A percentile compares a stretch with the other conserved stretches of the same genome.
Evolutionary conservation across 2,329 filamentous ascomycete genomes (phyloP).

Genomic region (Samsoniella hepiali): DNA sequence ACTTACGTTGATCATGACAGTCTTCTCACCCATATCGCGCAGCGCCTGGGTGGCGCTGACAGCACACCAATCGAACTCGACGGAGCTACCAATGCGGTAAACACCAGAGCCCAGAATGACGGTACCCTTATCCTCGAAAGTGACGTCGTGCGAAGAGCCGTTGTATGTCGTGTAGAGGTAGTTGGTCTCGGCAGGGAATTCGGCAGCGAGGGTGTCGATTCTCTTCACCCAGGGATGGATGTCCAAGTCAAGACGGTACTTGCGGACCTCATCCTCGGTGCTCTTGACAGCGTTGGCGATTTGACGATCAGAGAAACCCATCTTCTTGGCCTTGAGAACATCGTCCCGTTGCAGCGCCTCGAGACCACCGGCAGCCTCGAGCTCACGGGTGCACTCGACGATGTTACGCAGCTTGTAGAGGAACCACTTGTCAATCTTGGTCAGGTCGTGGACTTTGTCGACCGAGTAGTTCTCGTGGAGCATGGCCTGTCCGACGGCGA

Average conservation of each 20-base stretch:
- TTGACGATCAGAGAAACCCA: constrained; percentile 96
- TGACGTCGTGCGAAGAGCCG: constrained; percentile 86
- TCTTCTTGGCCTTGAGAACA: constrained; percentile 88
- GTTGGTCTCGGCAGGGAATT: constrained; percentile 93
- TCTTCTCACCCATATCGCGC: constrained; percentile 88
- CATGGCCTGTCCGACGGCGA: constrained; percentile 97
- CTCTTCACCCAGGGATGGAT: constrained; percentile 97
- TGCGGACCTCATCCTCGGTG: constrained; percentile 86
- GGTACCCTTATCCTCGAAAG: constrained; percentile 87
- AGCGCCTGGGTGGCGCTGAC: constrained; percentile 85
- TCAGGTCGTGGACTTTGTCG: constrained; percentile 86
- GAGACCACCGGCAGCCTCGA: constrained; percentile 79
- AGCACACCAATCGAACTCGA: constrained; percentile 98
- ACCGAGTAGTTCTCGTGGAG: constrained; percentile 94
- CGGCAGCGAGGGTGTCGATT: constrained; percentile 95
- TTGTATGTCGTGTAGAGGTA: constrained; percentile 99
- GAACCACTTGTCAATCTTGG: constrained; percentile 99
- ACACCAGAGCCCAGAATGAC: constrained; percentile 91
- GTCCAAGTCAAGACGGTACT: constrained; percentile 77
- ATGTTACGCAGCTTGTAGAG: constrained; percentile 97
- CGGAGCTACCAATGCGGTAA: constrained; percentile 94
- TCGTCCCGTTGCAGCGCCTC: constrained; percentile 85
- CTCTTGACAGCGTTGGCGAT: constrained; percentile 83
- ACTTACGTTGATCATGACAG: constrained; percentile 87
- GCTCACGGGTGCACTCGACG: constrained; percentile 81